Base-by-base conservation (phyloP, 148 eudicot genomes). In the Limonium bicolor region DNA sequence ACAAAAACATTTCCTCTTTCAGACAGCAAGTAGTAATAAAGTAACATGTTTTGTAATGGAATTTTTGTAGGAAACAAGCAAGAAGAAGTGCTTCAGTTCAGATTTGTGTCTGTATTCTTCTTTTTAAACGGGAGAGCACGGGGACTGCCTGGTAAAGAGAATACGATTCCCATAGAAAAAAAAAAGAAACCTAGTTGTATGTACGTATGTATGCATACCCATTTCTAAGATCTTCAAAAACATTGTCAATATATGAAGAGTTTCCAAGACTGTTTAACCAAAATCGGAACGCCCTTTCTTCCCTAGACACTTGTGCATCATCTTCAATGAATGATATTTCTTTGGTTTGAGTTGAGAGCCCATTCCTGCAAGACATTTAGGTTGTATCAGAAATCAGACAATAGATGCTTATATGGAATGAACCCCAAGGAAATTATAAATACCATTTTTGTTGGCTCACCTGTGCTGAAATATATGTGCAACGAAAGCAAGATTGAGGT, bases 391-490 rank as follows among this genome's bases (percentile, higher is more conserved):
- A n/a, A n/a, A n/a, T n/a, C n/a, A 43, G 19, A 46, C n/a, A n/a
- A n/a, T n/a, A n/a, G n/a, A n/a, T n/a, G n/a, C n/a, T n/a, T n/a
- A n/a, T n/a, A n/a, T n/a, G n/a, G n/a, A n/a, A n/a, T n/a, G n/a
- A n/a, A n/a, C n/a, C n/a, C n/a, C n/a, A n/a, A n/a, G n/a, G n/a
- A n/a, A n/a, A n/a, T n/a, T n/a, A n/a, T n/a, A n/a, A n/a, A n/a
- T n/a, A n/a, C n/a, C n/a, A n/a, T n/a, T n/a, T n/a, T 22, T 34
- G 14, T 12, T 17, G 20, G 34, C 74, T 73, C 67, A 92, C 99
- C 99, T 73, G 53, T 69, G 99, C 80, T 92, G 99, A 58, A 92
- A 92, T 57, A 92, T 71, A 61, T 85, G 99, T 27, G 99, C 99
- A 59, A 85, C 99, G 67, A 92, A 92, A 56, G 95, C 95, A 67